Base-by-base conservation (phyloP, 371 early-diverging fungal species). In the Fennellomyces sp. region DNA sequence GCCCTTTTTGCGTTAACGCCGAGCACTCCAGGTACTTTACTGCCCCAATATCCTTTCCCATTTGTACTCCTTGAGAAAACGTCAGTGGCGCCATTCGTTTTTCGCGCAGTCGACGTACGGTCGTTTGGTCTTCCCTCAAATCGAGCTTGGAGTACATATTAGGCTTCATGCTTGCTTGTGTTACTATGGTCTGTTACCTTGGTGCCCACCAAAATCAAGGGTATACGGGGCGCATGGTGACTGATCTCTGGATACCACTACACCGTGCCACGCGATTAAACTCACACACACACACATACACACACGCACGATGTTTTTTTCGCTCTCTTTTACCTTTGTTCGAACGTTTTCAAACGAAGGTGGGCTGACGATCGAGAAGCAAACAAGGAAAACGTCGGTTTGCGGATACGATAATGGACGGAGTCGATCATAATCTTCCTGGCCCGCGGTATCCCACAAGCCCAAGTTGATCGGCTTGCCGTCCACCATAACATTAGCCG, bases 381-480 rank as follows among this genome's bases (percentile, higher is more conserved):
- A 94, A 58, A 94, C 84, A 35, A 97, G 69, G 73, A 95, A 90
- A 0, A 95, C 92, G 70, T 97, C 92, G 7, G 95, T 92, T 67
- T 95, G 90, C 28, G 93, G 92, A 74, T 94, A 95, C 27, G 92
- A 92, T 21, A 94, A 76, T 13, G 92, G 89, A 35, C 93, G 84
- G 29, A 94, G 76, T 36, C 93, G 83, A 68, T 92, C 92, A 71
- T 92, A 92, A 66, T 94, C 94, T 75, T 92, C 91, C 68, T 92
- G 92, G 51, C 96, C 95, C 38, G 93, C 93, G 19, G 97, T 96
- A 81, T 96, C 97, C 93, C 94, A 95, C 50, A 96, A 79, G 4
- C 90, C 90, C 31, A 96, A 69, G 67, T 88, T 89, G 65, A 92
- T 88, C 11, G 90, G 91, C 59, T 90, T 91, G 47, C 90, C 89